Base-by-base conservation (phyloP, 768 basidiomycete genomes). In the Punctularia strigosozonata region DNA sequence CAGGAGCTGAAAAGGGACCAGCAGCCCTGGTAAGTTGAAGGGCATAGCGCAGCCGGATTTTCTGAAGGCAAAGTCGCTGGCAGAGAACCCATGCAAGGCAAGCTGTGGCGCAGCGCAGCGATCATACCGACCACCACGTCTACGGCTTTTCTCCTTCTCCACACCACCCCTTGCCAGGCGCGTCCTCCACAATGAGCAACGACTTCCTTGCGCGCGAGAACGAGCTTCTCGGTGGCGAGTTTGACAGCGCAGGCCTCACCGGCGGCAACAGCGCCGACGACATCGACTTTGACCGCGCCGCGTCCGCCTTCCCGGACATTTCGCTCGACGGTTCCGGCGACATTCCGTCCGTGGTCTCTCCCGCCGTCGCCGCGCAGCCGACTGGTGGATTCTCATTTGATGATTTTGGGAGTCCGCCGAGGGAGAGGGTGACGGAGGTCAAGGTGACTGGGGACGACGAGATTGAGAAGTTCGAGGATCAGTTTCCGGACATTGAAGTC, bases 371-470 rank as follows among this genome's bases (percentile, higher is more conserved):
- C 12, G 38, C 23, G 10, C 42, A 24, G 25, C 39, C 36, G 24
- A 35, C 42, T 37, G 40, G 54, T 20, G 61, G 70, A 10, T 85
- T 85, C 59, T 74, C 74, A 5, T 76, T 84, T 42, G 75, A 77
- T 50, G 67, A 71, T 51, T 84, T 88, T 52, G 76, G 71, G 13
- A 63, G 56, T 33, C 65, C 66, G 1, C 49, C 54, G 33, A 8
- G 10, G 33, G 10, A 34, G 22, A 52, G 50, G 31, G 56, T 60
- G 28, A 64, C 68, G n/a, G 64, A 69, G 7, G 80, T 91, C 39
- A 86, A 73, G 51, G 79, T 88, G 28, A 91, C 87, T 0, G 86
- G 85, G 0, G 77, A 86, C 51, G 84, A 88, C 46, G 83, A 86
- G 46, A 71, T 92, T 43, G 81, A 86, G 42, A 76, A 80, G 56